Evolutionary conservation across 441 rosid genomes (phyloP), one percentile per base, ranked within the genome.

Genomic region (Gossypium trilobum): DNA sequence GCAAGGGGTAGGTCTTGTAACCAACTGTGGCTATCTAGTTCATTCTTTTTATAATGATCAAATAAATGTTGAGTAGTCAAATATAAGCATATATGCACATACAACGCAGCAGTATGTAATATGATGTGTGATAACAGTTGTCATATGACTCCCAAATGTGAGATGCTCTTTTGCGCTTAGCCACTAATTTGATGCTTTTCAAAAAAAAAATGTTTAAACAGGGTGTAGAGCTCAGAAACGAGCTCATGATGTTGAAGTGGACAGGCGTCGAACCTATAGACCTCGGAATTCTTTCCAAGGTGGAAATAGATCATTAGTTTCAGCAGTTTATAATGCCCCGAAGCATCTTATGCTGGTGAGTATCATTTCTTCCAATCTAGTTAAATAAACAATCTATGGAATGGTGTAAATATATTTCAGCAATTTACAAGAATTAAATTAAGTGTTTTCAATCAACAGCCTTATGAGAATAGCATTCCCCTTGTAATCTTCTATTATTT

Each of bases 191-290:
- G 31, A 39, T 22, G 51, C 1, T 4, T 60, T 14, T 50, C 14
- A 5, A 22, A 58, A 14, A 62, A 5, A 33, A 33, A 17, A 11
- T 63, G 13, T 78, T 69, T 79, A 50, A 70, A 75, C 77, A 85
- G 81, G 60, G 27, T 14, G 20, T 63, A 69, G 71, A 23, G 48
- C 60, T 51, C 79, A 57, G 25, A 64, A 23, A 64, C 68, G 4
- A 27, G 36, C 17, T 39, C 46, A 61, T 33, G 16, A 29, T 17
- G 48, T 22, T 17, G 78, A 46, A 16, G 54, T 25, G 31, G 72
- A 71, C 22, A 80, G 55, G 71, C 84, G 85, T 31, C 36, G 25
- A 27, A 79, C 84, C 56, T 83, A 85, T 72, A 67, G 31, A 65
- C 76, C 82, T 57, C 59, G 14, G 71, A 63, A 73, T 48, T 66